These are phyloP conservation scores for Teratosphaeria destructans DNA, from an alignment of 2,329 filamentous ascomycete genomes.

Conservation along the genomic window DNA sequence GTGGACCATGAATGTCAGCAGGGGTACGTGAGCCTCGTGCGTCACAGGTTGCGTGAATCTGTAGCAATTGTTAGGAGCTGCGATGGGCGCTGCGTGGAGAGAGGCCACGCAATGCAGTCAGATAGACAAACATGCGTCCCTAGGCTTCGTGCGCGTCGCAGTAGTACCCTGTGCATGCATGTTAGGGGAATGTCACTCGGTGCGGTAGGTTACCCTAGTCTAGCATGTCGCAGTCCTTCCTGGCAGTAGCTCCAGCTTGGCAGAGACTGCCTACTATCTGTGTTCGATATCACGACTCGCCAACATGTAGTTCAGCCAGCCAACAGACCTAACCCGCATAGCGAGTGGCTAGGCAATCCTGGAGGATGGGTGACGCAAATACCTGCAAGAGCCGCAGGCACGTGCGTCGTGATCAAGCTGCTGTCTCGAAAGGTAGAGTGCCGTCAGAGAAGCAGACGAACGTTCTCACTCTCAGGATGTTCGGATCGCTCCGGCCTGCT, in stretches of 20 bases:
- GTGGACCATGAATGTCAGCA: not conserved
- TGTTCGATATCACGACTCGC: not conserved
- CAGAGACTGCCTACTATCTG: not conserved
- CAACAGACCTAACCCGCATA: not conserved
- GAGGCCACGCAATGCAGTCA: no score
- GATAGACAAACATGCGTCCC: no score
- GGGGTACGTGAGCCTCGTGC: not conserved
- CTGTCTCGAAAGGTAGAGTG: not conserved
- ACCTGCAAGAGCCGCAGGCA: not conserved
- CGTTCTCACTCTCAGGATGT: no score
- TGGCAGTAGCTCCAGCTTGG: not conserved
- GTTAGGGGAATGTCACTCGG: not conserved
- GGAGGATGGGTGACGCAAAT: not conserved
- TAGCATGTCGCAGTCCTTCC: not conserved
- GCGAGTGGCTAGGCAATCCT: not conserved
- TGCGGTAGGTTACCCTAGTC: not conserved
- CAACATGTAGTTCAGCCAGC: not conserved
- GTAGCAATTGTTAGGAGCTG: no score
- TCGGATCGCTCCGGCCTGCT: not conserved
- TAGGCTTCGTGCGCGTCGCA: not conserved
- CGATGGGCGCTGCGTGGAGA: no score
- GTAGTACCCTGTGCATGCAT: not conserved
- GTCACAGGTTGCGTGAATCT: not conserved
- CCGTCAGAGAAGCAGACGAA: not conserved
- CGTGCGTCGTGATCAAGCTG: not conserved